Percentiles rank a stretch among this genome's conserved stretches.
Conservation (phyloP, 1,139 yeast species). For the Debaryomycetaceae sp. region DNA sequence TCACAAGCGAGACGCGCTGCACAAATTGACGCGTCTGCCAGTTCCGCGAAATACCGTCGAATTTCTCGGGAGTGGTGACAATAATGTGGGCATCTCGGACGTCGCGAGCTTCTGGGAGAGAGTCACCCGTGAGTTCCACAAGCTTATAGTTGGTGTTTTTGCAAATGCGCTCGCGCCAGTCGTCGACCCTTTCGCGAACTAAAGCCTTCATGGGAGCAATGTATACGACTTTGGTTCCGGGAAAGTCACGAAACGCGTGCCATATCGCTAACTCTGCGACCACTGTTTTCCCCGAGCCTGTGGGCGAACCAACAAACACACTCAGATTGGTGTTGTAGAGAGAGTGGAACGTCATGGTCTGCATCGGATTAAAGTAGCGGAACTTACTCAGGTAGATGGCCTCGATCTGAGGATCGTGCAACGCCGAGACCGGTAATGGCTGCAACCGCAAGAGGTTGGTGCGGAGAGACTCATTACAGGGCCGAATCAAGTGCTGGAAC, state of each 20-base stretch:
- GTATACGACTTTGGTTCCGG: constrained; percentile 79
- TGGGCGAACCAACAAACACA: constrained; percentile 93
- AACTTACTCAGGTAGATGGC: constrained; percentile 55
- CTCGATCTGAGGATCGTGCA: constrained; percentile 61
- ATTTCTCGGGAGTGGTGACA: constrained; percentile 95
- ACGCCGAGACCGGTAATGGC: constrained; percentile 77
- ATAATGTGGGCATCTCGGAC: constrained; percentile 87
- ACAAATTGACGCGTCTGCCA: constrained; percentile 96
- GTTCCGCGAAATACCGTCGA: constrained; percentile 96
- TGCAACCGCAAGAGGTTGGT: constrained; percentile 72
- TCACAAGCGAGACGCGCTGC: constrained; percentile 79
- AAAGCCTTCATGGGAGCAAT: constrained; percentile 99
- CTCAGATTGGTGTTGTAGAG: constrained; percentile 69
- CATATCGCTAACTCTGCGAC: constrained; percentile 96
- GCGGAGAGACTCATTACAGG: constrained; percentile 75
- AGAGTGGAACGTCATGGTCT: constrained; percentile 91
- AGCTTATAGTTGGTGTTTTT: constrained; percentile 53
- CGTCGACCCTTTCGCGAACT: constrained; percentile 92
- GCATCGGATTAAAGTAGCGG: constrained; percentile 94
- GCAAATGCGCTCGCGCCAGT: constrained; percentile 73
- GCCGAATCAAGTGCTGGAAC: constrained; percentile 82
- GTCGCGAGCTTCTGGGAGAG: constrained; percentile 79
- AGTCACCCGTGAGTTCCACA: constrained; percentile 95
- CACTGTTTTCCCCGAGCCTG: constrained; percentile 96
- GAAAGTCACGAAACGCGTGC: constrained; percentile 80